phyloP scores from a whole-genome alignment of 2,329 filamentous ascomycete genomes.

The Colletotrichum horii region DNA sequence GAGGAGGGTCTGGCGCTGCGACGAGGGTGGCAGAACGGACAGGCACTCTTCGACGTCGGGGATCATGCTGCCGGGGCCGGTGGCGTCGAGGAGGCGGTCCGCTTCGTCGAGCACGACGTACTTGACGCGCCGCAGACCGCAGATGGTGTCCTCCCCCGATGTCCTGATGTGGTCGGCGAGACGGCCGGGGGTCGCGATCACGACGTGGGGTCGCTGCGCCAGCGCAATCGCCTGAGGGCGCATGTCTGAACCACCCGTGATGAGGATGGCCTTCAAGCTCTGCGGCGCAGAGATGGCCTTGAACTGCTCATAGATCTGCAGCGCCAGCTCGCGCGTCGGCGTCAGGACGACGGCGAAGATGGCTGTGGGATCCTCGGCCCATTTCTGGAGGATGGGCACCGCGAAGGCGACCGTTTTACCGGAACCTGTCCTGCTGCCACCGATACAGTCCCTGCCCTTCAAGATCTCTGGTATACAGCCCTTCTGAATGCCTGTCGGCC shows the following conservation, averaged over 20 bases:
- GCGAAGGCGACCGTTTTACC: slow-evolving; percentile 98
- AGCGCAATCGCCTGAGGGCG: slow-evolving; percentile 85
- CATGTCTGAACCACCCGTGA: slow-evolving; percentile 95
- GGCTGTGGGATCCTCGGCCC: slow-evolving; percentile 89
- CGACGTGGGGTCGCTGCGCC: slow-evolving; percentile 81
- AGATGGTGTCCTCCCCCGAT: slow-evolving; percentile 89
- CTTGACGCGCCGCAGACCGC: slow-evolving; percentile 77
- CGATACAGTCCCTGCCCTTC: slow-evolving; percentile 91
- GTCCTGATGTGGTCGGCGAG: slow-evolving; percentile 92
- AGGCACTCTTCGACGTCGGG: slow-evolving; percentile 91
- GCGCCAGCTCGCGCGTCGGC: slow-evolving; percentile 86
- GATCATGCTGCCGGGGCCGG: slow-evolving; percentile 85
- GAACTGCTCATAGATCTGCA: slow-evolving; percentile 97
- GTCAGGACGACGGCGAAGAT: slow-evolving; percentile 92
- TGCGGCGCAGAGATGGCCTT: slow-evolving; percentile 90
- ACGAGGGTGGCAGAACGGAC: slow-evolving; percentile 76
- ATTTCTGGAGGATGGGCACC: slow-evolving; percentile 90
- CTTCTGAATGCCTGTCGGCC: slow-evolving; percentile 91
- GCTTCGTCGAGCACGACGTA: slow-evolving; percentile 96
- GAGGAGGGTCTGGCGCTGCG: slow-evolving; percentile 86
- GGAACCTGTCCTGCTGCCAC: slow-evolving; percentile 91
- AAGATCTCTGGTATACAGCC: slow-evolving; percentile 92
- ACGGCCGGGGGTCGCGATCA: slow-evolving; percentile 92
- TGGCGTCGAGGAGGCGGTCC: slow-evolving; percentile 80
- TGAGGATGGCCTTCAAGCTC: slow-evolving; percentile 83